Conservation (phyloP, 139 green algal genomes). For the Ostreobium quekettii region DNA sequence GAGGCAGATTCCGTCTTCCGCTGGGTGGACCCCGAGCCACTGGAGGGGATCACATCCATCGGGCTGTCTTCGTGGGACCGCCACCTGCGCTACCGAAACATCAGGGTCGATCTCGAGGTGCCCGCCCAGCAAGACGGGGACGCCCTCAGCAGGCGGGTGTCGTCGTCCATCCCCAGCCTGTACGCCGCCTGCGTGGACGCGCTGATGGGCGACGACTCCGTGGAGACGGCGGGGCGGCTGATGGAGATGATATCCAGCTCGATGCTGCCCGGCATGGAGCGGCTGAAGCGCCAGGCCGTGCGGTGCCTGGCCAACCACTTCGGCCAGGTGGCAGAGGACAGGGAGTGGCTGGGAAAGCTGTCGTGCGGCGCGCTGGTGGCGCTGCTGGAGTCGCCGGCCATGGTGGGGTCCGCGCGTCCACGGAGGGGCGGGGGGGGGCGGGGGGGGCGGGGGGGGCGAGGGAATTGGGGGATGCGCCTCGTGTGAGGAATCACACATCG, state of each 20-base stretch:
- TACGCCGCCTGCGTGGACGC: neutral
- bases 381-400: too few species aligned
- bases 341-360: too few species aligned
- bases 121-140: conserved; percentile 13
- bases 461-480: too few species aligned
- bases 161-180: neutral
- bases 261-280: neutral
- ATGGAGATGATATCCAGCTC: neutral
- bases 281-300: neutral
- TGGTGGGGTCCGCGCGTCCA: too few species aligned
- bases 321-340: neutral
- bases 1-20: conserved; percentile 16
- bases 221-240: neutral
- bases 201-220: neutral
- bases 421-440: too few species aligned
- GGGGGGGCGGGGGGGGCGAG: too few species aligned
- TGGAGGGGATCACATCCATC: conserved; percentile 34
- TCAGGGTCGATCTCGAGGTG: conserved; percentile 36
- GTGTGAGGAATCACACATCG: too few species aligned
- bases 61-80: conserved; percentile 82
- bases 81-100: conserved; percentile 64
- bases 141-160: neutral
- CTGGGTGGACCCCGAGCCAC: conserved; percentile 48
- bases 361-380: too few species aligned
- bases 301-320: neutral